phyloP scores from a whole-genome alignment of 371 early-diverging fungal species.

The Mortierella sp. region DNA sequence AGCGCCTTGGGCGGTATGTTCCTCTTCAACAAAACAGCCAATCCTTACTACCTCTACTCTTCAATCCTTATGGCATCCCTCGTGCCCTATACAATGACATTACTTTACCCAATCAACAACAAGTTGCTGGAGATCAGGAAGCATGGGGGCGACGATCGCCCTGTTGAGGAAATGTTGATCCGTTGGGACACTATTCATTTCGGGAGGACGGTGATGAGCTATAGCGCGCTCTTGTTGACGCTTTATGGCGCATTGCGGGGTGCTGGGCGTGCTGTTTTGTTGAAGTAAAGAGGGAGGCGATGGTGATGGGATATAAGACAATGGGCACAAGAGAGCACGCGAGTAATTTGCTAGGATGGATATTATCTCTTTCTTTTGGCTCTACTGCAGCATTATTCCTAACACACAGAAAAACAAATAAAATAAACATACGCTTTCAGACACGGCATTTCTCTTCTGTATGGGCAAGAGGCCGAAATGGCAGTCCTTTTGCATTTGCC shows the following conservation, averaged over 20 bases:
- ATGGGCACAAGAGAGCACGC: too few species aligned
- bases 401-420: too few species aligned
- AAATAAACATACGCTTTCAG: too few species aligned
- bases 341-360: too few species aligned
- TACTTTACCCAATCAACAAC: constrained; percentile 38
- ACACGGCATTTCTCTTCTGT: too few species aligned
- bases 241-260: constrained; percentile 36
- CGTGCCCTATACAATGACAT: constrained; percentile 20
- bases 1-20: constrained; percentile 25
- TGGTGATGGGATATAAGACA: too few species aligned
- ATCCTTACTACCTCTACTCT: constrained; percentile 35
- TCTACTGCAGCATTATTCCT: too few species aligned
- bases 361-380: too few species aligned
- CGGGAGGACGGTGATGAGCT: constrained; percentile 31
- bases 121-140: constrained; percentile 43
- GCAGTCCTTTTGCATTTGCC: too few species aligned
- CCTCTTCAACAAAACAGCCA: constrained; percentile 37
- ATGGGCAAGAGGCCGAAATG: too few species aligned
- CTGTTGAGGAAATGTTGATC: constrained; percentile 38
- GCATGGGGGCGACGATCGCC: constrained; percentile 15
- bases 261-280: neutral
- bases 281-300: neutral
- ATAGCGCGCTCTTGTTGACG: constrained; percentile 31
- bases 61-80: constrained; percentile 30
- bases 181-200: constrained; percentile 41